Evolutionary conservation across 768 basidiomycete species (phyloP), one percentile per base, ranked within the genome.

Genomic region (Termitomyces eurrhizus): DNA sequence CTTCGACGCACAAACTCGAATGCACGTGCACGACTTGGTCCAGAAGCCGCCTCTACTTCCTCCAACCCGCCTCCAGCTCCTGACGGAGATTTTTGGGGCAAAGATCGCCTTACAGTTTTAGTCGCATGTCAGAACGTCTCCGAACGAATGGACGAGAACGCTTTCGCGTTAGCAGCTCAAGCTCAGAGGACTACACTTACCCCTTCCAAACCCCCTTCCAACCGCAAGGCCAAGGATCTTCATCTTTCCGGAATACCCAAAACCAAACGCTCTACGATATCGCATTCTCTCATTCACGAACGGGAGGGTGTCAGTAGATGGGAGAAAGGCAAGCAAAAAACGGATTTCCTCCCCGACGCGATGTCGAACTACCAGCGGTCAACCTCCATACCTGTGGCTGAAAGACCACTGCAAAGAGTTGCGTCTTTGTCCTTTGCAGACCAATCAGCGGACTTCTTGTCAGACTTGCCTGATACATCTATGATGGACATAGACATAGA

Each of bases 111-210:
- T 8, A 39, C 61, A 11, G 39, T 78, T 29, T 54, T 78, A 41
- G 67, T 70, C 44, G 68, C 74, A 32, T 62, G 77, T 36, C 75
- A 75, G 59, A 73, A 69, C 36, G 72, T 75, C 12, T 74, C 74
- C n/a, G 72, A 71, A 36, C 66, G 69, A 24, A 69, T 74, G 44
- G 71, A 77, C 58, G 69, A 72, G 36, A 70, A 69, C 35, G 71
- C 66, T 21, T 65, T 66, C 3, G 24, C 68, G 32, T 62, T 57
- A 16, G 60, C 58, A 29, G 58, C 61, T 33, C 53, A 65, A 59
- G 39, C 7, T 14, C n/a, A 45, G 46, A 58, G 61, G 5, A 18
- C 16, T 14, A 56, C 39, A 12, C 44, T 33, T 37, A 56, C 44
- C 7, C 55, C 39, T 42, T 3, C 56, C 12, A 62, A 62, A 32